Evolutionary conservation across 2,329 filamentous ascomycete genomes (phyloP), one percentile per base, ranked within the genome.

Genomic region (Diaporthe humulicola): DNA sequence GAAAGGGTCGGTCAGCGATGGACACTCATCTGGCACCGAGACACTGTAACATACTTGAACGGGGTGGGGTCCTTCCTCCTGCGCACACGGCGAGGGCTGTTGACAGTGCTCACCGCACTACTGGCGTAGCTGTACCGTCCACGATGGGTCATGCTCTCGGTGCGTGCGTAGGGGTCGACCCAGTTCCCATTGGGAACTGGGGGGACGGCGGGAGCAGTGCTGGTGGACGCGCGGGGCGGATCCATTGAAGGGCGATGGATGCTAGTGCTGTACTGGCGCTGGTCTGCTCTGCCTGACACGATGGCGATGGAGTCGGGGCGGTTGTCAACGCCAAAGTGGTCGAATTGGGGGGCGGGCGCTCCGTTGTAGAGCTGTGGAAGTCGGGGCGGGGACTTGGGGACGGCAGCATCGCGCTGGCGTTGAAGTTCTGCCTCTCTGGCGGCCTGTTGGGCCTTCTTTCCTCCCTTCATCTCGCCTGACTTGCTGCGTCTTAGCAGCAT

Each of bases 61-160:
- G 97, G 95, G 15, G 96, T 98, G 12, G 97, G 97, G 82, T 99
- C 97, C 88, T 98, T 98, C 87, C 97, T 93, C 87, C 96, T 93
- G 80, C 97, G 93, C 78, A 98, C 93, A 82, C 96, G 92, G 78
- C 97, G 92, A 77, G 97, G 96, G 84, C 94, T 98, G 87, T 98
- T 98, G 86, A 98, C 92, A 75, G 95, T 94, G 87, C 95, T 98
- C 78, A 96, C 91, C 71, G 94, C 93, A 84, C 94, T 97, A 86
- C 94, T 98, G 74, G 96, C 95, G 85, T 98, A 98, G 86, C 96
- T 98, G 86, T 98, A 98, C 78, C 97, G 94, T 76, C 96, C 95
- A 79, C 97, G 95, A 85, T 98, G 93, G 79, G 96, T 96, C 95
- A 98, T 98, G 88, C 96, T 98, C 87, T 97, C 95, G 48, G 94